phyloP scores from a whole-genome alignment of 768 basidiomycete species.

The Leccinum rimulosum region DNA sequence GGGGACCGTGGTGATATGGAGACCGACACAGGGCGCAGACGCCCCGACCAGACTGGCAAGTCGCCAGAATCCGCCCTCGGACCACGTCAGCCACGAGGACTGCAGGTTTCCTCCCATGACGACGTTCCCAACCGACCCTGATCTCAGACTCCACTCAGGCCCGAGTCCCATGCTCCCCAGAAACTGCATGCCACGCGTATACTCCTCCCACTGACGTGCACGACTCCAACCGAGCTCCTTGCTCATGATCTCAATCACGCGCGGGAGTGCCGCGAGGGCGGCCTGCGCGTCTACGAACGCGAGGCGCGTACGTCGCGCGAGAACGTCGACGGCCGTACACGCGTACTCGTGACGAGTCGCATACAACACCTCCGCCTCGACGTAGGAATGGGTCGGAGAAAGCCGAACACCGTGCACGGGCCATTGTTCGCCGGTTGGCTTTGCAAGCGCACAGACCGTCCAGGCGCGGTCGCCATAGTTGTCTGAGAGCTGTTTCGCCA shows the following conservation, averaged over 20 bases:
- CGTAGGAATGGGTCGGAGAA: constrained; percentile 72
- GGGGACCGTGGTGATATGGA: not conserved
- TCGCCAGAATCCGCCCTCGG: constrained; percentile 12
- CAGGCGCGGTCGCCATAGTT: constrained; percentile 97
- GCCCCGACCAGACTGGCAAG: constrained; percentile 23
- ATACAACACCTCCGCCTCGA: constrained; percentile 92
- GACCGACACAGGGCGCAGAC: not conserved
- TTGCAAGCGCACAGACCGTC: constrained; percentile 82
- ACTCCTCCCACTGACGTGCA: constrained; percentile 56
- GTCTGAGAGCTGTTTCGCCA: constrained; percentile 90
- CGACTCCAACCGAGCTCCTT: constrained; percentile 78
- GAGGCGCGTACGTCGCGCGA: constrained; percentile 89
- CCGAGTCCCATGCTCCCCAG: constrained; percentile 84
- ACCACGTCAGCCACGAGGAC: constrained; percentile 4
- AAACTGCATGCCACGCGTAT: constrained; percentile 58
- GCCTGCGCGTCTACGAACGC: constrained; percentile 91
- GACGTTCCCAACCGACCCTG: not conserved
- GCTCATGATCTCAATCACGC: constrained; percentile 89
- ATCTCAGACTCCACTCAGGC: constrained; percentile 31
- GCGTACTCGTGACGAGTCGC: constrained; percentile 91
- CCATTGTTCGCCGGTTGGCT: constrained; percentile 75
- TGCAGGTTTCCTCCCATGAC: not conserved
- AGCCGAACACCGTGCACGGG: constrained; percentile 84
- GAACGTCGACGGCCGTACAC: constrained; percentile 86
- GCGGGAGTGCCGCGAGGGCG: constrained; percentile 79